Base-by-base conservation (phyloP, 139 green algal species). In the Chlorella sp. region DNA sequence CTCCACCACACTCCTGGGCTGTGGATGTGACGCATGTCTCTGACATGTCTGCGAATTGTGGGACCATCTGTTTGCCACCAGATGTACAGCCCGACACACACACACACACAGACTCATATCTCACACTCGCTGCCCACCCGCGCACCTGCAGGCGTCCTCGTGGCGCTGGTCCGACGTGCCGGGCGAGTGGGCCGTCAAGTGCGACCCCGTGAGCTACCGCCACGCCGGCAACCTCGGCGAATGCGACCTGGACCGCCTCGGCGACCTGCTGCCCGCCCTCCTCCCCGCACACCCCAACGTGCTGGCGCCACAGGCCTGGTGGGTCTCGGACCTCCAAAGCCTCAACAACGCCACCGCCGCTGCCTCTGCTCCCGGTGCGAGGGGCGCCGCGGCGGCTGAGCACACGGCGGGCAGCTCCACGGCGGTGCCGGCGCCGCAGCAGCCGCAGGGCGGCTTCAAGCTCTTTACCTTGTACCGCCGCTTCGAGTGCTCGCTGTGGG, bases 381-480 rank as follows among this genome's bases (percentile, higher is more conserved):
- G 26, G 14, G 10, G 27, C 23, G 22, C 65, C 60, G 34, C 65
- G 24, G 17, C 65, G 3, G n/a, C 26, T 60, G 35, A 35, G 33
- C 5, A 24, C 35, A 17, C 33, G 2, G 63, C 22, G 3, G 31
- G 27, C 63, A 35, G 17, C 31, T 31, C 33, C 32, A 30, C 59
- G 10, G 59, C 23, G 14, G 30, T 5, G 5, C 64, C 51, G 33
- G 10, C 29, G 30, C 62, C 29, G 62, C 27, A 67, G 62, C 62
- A 67, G 62, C 32, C 31, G 2, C 5, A 6, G 6, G 2, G 17
- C 6, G 64, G 31, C 32, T 72, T 72, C 67, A 26, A 72, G 29
- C 67, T 72, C 27, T 62, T 63, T 49, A 64, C 67, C 26, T 4
- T 72, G 67, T 72, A 72, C 29, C 27, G 42, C 42, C 67, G 67